Base-by-base conservation (phyloP, 192 early-diverging fungal species). In the Spinellus fusiger region DNA sequence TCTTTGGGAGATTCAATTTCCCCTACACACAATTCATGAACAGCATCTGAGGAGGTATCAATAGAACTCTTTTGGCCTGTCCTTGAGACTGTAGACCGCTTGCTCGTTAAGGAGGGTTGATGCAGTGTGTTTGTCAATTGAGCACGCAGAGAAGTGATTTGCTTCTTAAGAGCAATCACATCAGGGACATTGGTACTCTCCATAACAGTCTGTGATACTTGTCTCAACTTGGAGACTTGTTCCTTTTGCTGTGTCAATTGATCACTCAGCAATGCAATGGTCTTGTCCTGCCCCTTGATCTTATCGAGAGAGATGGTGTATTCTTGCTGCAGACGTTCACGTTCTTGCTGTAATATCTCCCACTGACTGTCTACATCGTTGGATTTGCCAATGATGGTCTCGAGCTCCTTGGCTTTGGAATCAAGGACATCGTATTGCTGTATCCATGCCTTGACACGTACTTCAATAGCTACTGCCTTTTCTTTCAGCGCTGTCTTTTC, bases 401-500 rank as follows among this genome's bases (percentile, higher is more conserved):
- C 77, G 12, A 74, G 62, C 8, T 69, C 70, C 59, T 89, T 89
- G 68, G 66, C 59, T 50, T 73, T 78, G 38, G 75, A 58, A 52
- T 89, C 84, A 64, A 82, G 74, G 59, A 81, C 82, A 46, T 84
- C 81, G 69, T 85, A 87, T 66, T 84, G 87, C 53, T 93, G 87
- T 63, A 73, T 87, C 89, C 85, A 91, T 51, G 44, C 62, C 49
- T 67, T 65, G 49, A 85, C 66, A 59, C 87, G 88, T 37, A 54
- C 68, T 70, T 93, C 92, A 9, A 63, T 9, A 12, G 50, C 51
- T 2, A 46, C 23, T 2, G 61, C 37, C 29, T 63, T 63, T 22
- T 9, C 77, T 38, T 77, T 70, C 46, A 87, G 69, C 18, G 61
- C 51, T 31, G 81, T 79, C 74, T 89, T 86, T 66, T 93, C 91